These are phyloP conservation scores for Cryphonectria naterciae DNA, from an alignment of 2,329 filamentous ascomycete genomes.

Conservation along the genomic window DNA sequence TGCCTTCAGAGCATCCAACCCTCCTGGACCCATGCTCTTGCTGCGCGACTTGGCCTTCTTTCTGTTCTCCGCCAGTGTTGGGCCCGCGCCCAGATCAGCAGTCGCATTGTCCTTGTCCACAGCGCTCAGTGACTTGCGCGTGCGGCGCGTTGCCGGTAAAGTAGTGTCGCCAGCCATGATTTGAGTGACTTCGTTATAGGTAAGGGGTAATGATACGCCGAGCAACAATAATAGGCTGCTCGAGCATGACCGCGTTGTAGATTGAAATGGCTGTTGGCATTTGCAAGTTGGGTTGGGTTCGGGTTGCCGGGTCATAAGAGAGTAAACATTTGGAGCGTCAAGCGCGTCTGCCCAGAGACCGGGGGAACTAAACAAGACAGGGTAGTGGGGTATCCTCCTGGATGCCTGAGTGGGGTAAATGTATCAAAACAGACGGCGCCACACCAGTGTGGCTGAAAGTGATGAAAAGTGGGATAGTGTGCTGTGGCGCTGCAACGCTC, in stretches of 20 bases:
- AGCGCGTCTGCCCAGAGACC: slow-evolving; percentile 6
- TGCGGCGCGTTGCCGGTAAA: slow-evolving; percentile 59
- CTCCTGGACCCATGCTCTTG: slow-evolving; percentile 94
- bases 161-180: slow-evolving; percentile 46
- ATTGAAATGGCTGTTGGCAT: not conserved
- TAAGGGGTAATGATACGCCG: slow-evolving; percentile 4
- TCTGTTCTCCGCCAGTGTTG: slow-evolving; percentile 54
- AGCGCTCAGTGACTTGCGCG: slow-evolving; percentile 73
- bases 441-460: slow-evolving; percentile 1
- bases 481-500: slow-evolving; percentile 13
- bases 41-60: slow-evolving; percentile 75
- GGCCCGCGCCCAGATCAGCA: slow-evolving; percentile 63
- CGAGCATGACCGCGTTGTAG: slow-evolving; percentile 13
- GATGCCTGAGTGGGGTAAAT: not conserved
- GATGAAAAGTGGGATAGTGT: not conserved
- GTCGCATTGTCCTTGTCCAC: slow-evolving; percentile 81
- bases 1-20: slow-evolving; percentile 79
- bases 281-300: not conserved
- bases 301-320: slow-evolving; percentile 19
- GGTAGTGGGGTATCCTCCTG: not conserved
- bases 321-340: slow-evolving; percentile 14
- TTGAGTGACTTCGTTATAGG: not conserved
- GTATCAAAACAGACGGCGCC: not conserved
- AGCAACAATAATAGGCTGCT: not conserved
- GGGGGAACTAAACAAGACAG: not conserved